A percentile compares a stretch with the other conserved stretches of the same genome.
These are phyloP conservation scores for Arthrobotrys iridis DNA, from an alignment of 2,329 filamentous ascomycete genomes.

Conservation along the genomic window DNA sequence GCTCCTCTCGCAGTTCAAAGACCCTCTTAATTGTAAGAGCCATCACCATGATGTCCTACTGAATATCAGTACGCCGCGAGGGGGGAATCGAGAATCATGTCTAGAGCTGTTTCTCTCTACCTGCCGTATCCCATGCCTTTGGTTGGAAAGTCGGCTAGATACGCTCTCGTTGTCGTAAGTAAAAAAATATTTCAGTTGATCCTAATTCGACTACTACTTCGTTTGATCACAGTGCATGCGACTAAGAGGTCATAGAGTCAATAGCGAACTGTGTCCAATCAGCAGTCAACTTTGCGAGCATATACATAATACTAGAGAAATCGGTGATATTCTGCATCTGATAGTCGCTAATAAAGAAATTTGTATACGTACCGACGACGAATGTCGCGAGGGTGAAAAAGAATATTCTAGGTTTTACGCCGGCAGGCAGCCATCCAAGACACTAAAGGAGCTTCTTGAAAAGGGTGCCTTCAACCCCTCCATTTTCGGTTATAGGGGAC, in stretches of 20 bases:
- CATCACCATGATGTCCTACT: not conserved
- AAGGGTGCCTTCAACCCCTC: slow-evolving; percentile 12
- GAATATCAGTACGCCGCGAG: not conserved
- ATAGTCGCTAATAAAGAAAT: slow-evolving; percentile 2
- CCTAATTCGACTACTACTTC: not conserved
- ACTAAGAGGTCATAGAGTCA: not conserved
- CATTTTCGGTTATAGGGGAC: not conserved
- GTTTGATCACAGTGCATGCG: not conserved
- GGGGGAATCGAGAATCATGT: not conserved
- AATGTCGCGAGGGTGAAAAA: not conserved
- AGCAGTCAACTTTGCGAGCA: slow-evolving; percentile 4
- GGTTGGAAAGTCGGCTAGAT: slow-evolving; percentile 5
- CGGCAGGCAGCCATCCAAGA: slow-evolving; percentile 7
- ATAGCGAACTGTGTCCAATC: not conserved
- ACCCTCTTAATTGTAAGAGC: not conserved
- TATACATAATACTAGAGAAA: slow-evolving; percentile 8
- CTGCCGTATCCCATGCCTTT: slow-evolving; percentile 13
- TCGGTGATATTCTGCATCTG: not conserved
- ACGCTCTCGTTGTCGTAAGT: slow-evolving; percentile 8
- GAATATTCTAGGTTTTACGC: not conserved
- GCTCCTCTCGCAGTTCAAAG: slow-evolving; percentile 14
- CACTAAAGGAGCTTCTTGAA: slow-evolving; percentile 7
- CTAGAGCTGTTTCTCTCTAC: slow-evolving; percentile 14
- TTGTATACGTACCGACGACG: not conserved
- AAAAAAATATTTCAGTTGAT: not conserved